Base-by-base conservation (phyloP, 2,329 filamentous ascomycete genomes). In the Ophiocordyceps camponoti-leonardi region DNA sequence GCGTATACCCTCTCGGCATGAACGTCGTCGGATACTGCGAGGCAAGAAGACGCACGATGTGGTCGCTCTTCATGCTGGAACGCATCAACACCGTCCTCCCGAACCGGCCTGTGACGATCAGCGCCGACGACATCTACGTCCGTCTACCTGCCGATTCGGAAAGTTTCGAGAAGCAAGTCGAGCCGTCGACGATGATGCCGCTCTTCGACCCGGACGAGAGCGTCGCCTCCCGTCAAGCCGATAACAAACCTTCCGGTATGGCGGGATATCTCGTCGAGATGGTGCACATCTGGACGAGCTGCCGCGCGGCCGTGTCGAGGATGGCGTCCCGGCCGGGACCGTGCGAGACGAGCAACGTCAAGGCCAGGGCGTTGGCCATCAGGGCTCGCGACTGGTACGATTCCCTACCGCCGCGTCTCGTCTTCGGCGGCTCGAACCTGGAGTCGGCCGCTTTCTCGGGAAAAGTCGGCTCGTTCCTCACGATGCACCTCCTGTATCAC, bases 31-130 rank as follows among this genome's bases (percentile, higher is more conserved):
- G 73, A 28, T 72, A 79, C 51, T 70, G 72, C 22, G 83, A 87
- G 60, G 80, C 79, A 52, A 71, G 77, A 48, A 71, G 81, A 50
- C 69, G 83, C 46, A 85, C 80, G 0, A 81, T 85, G 54, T 87
- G 81, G 81, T 75, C 77, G 26, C 72, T 77, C 44, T 83, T 80
- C 52, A 63, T 85, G 52, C 71, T 83, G 58, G 83, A 86, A 61
- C 73, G 79, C 43, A 73, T 81, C 49, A 77, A 75, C 43, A 73
- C 73, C 14, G 70, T 77, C 48, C 77, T 71, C 45, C 69, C 71
- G 1, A 65, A 68, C 2, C 67, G 70, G 2, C 60, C 68, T 7
- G 73, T 68, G 43, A 70, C 74, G 49, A 69, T 85, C 48, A 73
- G 76, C 43, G 65, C 73, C 5, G 73, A 81, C 49, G 77, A 85